These are phyloP conservation scores for Stachybotrys chlorohalonatus DNA, from an alignment of 2,329 filamentous ascomycete genomes.

Conservation along the genomic window DNA sequence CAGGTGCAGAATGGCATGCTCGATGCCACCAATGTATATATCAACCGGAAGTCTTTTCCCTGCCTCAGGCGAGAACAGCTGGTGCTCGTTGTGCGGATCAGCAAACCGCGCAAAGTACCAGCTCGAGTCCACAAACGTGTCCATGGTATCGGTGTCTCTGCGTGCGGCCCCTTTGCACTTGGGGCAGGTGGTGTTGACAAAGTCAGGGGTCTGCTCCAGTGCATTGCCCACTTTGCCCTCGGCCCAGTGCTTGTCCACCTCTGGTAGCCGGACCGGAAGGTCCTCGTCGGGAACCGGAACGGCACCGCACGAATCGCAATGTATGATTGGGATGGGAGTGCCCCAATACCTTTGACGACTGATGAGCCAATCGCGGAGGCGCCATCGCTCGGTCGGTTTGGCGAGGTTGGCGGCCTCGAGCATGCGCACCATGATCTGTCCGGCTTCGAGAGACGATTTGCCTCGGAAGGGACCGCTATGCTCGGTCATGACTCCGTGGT, in stretches of 20 bases:
- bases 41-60: conserved; percentile 65
- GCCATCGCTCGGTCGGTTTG: conserved; percentile 62
- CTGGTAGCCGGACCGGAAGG: conserved; percentile 67
- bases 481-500: conserved; percentile 58
- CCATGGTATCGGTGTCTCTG: conserved; percentile 90
- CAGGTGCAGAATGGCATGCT: conserved; percentile 84
- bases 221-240: conserved; percentile 67
- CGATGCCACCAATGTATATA: conserved; percentile 80
- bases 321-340: conserved; percentile 79
- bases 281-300: conserved; percentile 70
- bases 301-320: conserved; percentile 67
- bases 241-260: conserved; percentile 59
- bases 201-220: conserved; percentile 60
- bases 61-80: conserved; percentile 52
- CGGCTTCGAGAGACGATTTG: conserved; percentile 53
- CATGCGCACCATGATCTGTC: conserved; percentile 47
- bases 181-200: conserved; percentile 69
- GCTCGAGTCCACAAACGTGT: conserved; percentile 90
- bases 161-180: conserved; percentile 61
- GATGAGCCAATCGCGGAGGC: conserved; percentile 80
- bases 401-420: conserved; percentile 50
- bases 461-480: conserved; percentile 57
- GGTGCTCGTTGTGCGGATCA: conserved; percentile 55
- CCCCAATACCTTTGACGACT: conserved; percentile 93
- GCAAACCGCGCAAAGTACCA: conserved; percentile 85